phyloP scores from a whole-genome alignment of 192 early-diverging fungal genomes.

The Linnemannia schmuckeri region DNA sequence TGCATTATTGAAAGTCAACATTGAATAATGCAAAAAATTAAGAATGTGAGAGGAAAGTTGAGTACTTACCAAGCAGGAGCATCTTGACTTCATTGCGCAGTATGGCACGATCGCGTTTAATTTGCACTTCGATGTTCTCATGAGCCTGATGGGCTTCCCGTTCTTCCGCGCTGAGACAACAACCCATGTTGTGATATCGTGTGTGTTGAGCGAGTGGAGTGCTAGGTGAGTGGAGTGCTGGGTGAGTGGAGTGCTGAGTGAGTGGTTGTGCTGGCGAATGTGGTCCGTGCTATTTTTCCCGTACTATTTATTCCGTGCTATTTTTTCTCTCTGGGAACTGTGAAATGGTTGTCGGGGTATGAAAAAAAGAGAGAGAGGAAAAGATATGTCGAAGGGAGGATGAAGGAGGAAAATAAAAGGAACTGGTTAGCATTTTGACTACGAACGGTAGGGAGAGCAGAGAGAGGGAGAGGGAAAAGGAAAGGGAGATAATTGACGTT shows the following conservation, averaged over 20 bases:
- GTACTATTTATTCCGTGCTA: too few relatives aligned
- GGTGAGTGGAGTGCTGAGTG: not conserved
- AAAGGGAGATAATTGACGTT: too few relatives aligned
- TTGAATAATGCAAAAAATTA: not conserved
- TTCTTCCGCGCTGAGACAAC: constrained; percentile 87
- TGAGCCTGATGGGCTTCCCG: constrained; percentile 84
- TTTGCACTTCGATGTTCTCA: constrained; percentile 91
- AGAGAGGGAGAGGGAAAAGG: too few relatives aligned
- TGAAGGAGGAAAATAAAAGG: too few relatives aligned
- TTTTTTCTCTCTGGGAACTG: not conserved
- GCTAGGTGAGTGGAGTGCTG: not conserved
- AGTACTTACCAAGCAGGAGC: constrained; percentile 83
- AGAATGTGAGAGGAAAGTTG: not conserved
- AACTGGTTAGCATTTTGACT: too few relatives aligned
- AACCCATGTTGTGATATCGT: constrained; percentile 79
- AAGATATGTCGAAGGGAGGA: too few relatives aligned
- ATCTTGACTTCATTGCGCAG: constrained; percentile 96
- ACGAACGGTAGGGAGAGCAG: too few relatives aligned
- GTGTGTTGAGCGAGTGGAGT: not conserved
- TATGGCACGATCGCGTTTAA: constrained; percentile 82
- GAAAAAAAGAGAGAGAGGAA: not conserved
- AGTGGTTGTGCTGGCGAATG: not conserved
- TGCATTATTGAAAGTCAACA: not conserved
- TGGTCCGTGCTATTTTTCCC: not conserved
- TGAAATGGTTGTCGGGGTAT: not conserved